Evolutionary conservation across 177 flowering plant genomes (phyloP).

Genomic region (Telopea speciosissima): DNA sequence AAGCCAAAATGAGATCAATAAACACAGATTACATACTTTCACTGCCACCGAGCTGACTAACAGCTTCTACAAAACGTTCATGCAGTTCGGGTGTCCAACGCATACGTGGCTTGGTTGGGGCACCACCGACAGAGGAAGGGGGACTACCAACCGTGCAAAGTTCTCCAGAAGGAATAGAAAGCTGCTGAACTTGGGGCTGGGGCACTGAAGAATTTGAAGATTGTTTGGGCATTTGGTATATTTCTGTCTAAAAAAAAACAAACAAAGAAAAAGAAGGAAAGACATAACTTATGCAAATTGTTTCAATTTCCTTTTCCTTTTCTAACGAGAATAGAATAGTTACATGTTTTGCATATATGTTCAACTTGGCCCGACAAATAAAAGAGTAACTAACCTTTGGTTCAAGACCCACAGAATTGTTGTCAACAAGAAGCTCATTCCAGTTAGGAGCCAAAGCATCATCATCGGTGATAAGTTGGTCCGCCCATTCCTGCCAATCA

Average conservation of each 20-base stretch:
- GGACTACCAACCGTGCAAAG: conserved; percentile 19
- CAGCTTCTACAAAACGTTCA: conserved; percentile 76
- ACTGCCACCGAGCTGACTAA: conserved; percentile 70
- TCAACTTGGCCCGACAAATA: background rate
- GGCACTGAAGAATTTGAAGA: conserved; percentile 17
- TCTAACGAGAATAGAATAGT: background rate
- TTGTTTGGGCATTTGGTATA: conserved; percentile 20
- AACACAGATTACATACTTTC: conserved; percentile 41
- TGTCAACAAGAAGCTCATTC: conserved; percentile 32
- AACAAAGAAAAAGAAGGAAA: background rate
- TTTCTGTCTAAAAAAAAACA: conserved; percentile 22
- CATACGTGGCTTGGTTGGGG: conserved; percentile 52
- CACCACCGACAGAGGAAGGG: conserved; percentile 26
- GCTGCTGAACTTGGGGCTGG: conserved; percentile 26
- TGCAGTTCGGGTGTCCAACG: conserved; percentile 92
- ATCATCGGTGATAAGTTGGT: conserved; percentile 31
- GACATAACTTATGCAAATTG: background rate
- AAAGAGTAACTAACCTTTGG: conserved; percentile 7
- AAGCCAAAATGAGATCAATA: background rate
- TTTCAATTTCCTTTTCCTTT: background rate
- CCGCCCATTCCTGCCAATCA: conserved; percentile 41
- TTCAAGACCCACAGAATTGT: conserved; percentile 20
- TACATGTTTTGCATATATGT: background rate
- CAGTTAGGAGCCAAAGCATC: conserved; percentile 35
- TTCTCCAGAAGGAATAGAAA: conserved; percentile 33